Evolutionary conservation across 2,329 filamentous ascomycete genomes (phyloP), one percentile per base, ranked within the genome.

Genomic region (Mariannaea elegans): DNA sequence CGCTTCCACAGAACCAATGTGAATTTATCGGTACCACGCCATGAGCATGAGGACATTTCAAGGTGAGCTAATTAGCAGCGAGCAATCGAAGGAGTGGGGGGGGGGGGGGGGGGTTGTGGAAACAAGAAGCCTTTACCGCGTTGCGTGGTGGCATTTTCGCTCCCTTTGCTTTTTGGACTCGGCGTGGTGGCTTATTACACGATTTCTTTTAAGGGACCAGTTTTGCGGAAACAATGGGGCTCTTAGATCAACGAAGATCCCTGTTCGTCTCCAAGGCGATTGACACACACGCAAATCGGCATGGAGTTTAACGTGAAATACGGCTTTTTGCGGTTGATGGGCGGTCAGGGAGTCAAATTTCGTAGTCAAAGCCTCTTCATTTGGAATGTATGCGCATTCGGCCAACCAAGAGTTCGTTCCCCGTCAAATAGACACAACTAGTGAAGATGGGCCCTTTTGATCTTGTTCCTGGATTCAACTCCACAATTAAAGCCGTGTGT

Each of bases 111-210:
- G 12, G n/a, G n/a, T n/a, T n/a, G n/a, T n/a, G 12, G 27, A 31
- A 12, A 31, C 7, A 31, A 31, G 19, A 47, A 55, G 49, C 27
- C 18, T 12, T 21, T 42, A 48, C 44, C 23, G 31, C 34, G 23
- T 39, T 19, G 10, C 38, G 21, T 32, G 31, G 49, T 56, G 59
- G 62, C 47, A 54, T 55, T 62, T 59, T 57, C 34, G 21, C 14
- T 19, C 36, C 38, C 41, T 64, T 53, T 62, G 23, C 31, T 58
- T 61, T 63, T 58, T 56, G 38, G 45, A 38, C 42, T 47, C 32
- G 39, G 41, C 41, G 39, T 49, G 45, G 53, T 56, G 48, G 45
- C 32, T 36, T 36, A 36, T 36, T 36, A 36, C 12, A 8, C 32
- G n/a, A 24, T 46, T n/a, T 47, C 42, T 47, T 27, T 16, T 14